phyloP scores from a whole-genome alignment of 106 monocot genomes.

The Dendrobium officinale region DNA sequence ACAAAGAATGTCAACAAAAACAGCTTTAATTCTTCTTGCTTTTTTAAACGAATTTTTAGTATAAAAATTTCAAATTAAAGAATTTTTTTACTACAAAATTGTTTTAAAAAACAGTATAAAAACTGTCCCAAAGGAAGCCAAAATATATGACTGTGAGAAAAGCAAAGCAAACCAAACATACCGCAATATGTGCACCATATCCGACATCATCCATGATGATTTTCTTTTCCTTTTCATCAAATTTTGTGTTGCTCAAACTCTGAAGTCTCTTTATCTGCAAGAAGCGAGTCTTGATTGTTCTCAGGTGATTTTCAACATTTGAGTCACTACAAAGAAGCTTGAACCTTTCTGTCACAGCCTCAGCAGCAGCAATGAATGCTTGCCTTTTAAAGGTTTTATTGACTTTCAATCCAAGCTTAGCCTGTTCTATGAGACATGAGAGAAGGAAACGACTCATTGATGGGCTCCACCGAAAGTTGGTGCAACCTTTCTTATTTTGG shows the following conservation, averaged over 20 bases:
- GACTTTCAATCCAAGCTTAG: constrained; percentile 21
- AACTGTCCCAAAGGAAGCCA: too few species aligned
- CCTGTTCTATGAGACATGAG: constrained; percentile 24
- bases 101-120: too few species aligned
- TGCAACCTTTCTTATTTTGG: constrained; percentile 21
- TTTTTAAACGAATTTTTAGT: too few species aligned
- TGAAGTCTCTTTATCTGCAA: constrained; percentile 20
- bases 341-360: constrained; percentile 31
- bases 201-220: constrained; percentile 19
- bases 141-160: too few species aligned
- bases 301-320: constrained; percentile 34
- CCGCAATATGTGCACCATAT: constrained; percentile 18
- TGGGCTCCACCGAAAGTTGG: constrained; percentile 31
- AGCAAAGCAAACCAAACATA: background rate
- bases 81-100: too few species aligned
- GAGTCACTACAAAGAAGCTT: constrained; percentile 12
- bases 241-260: constrained; percentile 7
- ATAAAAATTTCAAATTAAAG: too few species aligned
- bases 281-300: constrained; percentile 26
- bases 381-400: constrained; percentile 25
- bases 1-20: too few species aligned
- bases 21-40: too few species aligned
- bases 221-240: constrained; percentile 20
- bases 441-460: constrained; percentile 28
- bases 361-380: constrained; percentile 22